phyloP scores from a whole-genome alignment of 2,329 filamentous ascomycete species.

The Aspergillus latus region DNA sequence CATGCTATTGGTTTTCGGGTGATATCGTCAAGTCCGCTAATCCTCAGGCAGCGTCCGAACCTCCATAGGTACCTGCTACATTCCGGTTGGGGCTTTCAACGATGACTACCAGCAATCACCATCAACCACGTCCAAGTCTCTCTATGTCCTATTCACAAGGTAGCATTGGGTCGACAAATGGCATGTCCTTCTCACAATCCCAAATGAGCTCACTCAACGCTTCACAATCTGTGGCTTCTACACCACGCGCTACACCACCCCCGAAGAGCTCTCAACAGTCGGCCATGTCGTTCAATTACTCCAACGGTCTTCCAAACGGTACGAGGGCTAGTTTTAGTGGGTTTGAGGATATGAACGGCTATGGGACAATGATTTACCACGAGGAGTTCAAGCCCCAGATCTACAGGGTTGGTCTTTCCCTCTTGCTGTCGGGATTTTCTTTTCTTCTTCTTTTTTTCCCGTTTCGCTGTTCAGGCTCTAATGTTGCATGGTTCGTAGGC shows the following conservation, averaged over 20 bases:
- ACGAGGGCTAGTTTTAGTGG: constrained; percentile 37
- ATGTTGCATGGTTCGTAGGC: constrained; percentile 52
- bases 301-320: constrained; percentile 38
- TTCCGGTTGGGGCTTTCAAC: constrained; percentile 10
- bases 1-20: constrained; percentile 13
- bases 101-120: constrained; percentile 36
- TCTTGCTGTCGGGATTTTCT: background rate
- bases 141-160: constrained; percentile 43
- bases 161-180: constrained; percentile 40
- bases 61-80: constrained; percentile 10
- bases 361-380: constrained; percentile 39
- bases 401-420: constrained; percentile 43
- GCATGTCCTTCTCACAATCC: constrained; percentile 40
- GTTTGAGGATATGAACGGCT: constrained; percentile 44
- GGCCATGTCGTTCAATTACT: constrained; percentile 40
- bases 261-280: constrained; percentile 45
- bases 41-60: constrained; percentile 6
- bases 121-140: constrained; percentile 28
- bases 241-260: constrained; percentile 48
- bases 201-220: constrained; percentile 45
- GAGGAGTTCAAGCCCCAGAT: constrained; percentile 48
- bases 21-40: constrained; percentile 7
- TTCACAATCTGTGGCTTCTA: constrained; percentile 47
- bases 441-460: background rate
- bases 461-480: constrained; percentile 15